Conservation (phyloP, 116 monocot genomes). For the Zostera marina region DNA sequence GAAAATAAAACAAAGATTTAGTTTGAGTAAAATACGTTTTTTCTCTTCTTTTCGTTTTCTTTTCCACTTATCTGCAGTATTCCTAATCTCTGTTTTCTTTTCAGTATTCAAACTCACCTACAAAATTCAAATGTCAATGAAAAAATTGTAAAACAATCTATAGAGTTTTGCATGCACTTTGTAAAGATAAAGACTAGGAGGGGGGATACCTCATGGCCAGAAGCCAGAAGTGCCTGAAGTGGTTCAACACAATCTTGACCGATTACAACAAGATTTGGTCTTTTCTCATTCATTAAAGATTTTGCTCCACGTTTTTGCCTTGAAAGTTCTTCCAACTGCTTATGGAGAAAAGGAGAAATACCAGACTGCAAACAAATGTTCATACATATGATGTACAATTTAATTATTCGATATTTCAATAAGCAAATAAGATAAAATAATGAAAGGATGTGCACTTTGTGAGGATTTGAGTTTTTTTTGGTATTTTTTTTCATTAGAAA, state of each 20-base stretch:
- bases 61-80: slow-evolving; percentile 34
- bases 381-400: neutral
- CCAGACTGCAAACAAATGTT: slow-evolving; percentile 38
- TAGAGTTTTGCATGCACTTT: no score
- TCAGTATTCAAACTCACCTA: slow-evolving; percentile 64
- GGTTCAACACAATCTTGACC: slow-evolving; percentile 87
- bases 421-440: no score
- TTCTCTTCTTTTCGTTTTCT: slow-evolving; percentile 52
- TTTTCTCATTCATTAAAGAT: slow-evolving; percentile 23
- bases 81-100: slow-evolving; percentile 39
- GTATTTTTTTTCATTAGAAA: no score
- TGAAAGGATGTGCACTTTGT: no score
- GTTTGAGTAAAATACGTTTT: slow-evolving; percentile 31
- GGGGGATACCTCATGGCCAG: slow-evolving; percentile 66
- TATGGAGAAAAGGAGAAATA: slow-evolving; percentile 52
- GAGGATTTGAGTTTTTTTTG: no score
- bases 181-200: neutral
- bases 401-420: neutral
- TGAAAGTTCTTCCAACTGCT: slow-evolving; percentile 62
- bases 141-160: neutral
- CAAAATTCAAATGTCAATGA: neutral
- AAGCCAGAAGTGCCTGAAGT: slow-evolving; percentile 66
- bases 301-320: slow-evolving; percentile 19
- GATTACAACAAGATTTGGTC: slow-evolving; percentile 40
- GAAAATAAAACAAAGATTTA: neutral